Conservation (phyloP, 129 eudicot genomes). For the Smallanthus sonchifolius region DNA sequence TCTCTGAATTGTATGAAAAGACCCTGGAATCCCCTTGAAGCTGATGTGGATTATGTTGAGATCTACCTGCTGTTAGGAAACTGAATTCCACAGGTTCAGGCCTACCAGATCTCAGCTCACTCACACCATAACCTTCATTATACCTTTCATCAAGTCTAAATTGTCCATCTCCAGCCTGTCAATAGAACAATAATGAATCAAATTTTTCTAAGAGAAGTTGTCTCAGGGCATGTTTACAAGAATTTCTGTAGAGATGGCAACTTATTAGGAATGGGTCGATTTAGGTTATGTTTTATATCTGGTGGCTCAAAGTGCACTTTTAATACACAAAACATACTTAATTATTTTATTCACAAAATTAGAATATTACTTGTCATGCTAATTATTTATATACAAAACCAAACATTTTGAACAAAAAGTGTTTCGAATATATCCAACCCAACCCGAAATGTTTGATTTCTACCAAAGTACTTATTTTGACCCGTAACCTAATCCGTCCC, state of each 20-base stretch:
- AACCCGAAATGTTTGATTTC: not conserved
- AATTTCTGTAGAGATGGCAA: not conserved
- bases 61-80: conserved; percentile 53
- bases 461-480: not conserved
- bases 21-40: conserved; percentile 50
- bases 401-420: not conserved
- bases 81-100: conserved; percentile 85
- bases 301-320: not conserved
- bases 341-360: not conserved
- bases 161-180: conserved; percentile 55
- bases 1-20: conserved; percentile 34
- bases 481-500: not conserved
- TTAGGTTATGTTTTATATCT: not conserved
- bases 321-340: not conserved
- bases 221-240: not conserved
- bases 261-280: not conserved
- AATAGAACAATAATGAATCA: conserved; percentile 1
- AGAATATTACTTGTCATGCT: not conserved
- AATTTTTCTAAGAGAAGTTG: not conserved
- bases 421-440: not conserved
- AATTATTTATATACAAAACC: not conserved
- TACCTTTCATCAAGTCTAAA: conserved; percentile 47
- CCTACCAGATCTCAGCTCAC: conserved; percentile 42
- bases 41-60: conserved; percentile 48
- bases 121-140: conserved; percentile 36